Evolutionary conservation across 768 basidiomycete species (phyloP), one percentile per base, ranked within the genome.

Genomic region (Ephemerocybe angulata): DNA sequence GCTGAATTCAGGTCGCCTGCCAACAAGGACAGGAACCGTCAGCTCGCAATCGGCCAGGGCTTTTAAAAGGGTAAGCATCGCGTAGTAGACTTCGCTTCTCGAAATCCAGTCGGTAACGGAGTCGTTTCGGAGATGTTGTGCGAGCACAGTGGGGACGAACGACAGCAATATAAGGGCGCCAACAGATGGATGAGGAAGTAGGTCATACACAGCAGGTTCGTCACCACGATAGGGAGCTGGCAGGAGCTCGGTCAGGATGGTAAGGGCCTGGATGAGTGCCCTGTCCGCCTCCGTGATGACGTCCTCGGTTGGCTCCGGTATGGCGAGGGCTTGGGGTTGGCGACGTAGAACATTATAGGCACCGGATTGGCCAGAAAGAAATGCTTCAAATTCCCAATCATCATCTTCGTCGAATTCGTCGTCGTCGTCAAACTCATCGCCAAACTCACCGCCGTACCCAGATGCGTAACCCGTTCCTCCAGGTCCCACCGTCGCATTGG

Each of bases 41-140:
- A 80, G 70, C 60, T 82, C 80, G 52, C 75, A 79, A 56, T 81
- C 81, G 3, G 74, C 76, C 69, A 84, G 72, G 15, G 75, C 68
- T 28, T 74, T 71, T 40, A 83, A 63, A 12, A 83, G 65, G 15
- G 65, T 67, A 10, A 83, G 64, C 76, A 80, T 77, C 3, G 76
- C 73, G 47, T 79, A 67, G 61, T 83, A 83, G 15, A 73, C 68
- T 24, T 75, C 70, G 51, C 69, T 72, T 17, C 81, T 74, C 1
- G 71, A 60, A 27, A 71, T 74, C 81, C 82, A 83, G 58, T 83
- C 81, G 2, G 69, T 75, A 4, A 83, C 74, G 0, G 79, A 79
- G 63, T 83, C 82, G 60, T 84, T 84, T 13, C 81, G 70, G n/a
- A 83, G 68, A 8, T 83, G 70, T 27, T 60, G 64, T 3, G 66